Base-by-base conservation (phyloP, 2,329 filamentous ascomycete genomes). In the Chrysosporium queenslandicum region DNA sequence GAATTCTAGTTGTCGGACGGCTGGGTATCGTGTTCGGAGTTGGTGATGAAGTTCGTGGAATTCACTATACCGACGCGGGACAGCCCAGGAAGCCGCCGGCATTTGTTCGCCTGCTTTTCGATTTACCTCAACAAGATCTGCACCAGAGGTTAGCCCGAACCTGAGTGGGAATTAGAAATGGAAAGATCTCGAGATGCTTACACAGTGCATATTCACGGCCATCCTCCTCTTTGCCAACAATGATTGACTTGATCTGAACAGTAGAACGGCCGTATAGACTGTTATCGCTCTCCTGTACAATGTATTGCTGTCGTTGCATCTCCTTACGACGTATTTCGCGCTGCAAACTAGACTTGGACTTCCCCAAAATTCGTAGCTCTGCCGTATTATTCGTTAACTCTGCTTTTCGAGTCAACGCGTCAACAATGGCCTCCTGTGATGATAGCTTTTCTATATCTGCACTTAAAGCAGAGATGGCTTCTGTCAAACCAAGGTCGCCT, bases 361-460 rank as follows among this genome's bases (percentile, higher is more conserved):
- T 98, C 51, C 85, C 82, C 47, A 98, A 69, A 56, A 98, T 97
- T 30, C 92, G 80, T 49, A 98, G 68, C 67, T 98, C 92, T 1
- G 91, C 88, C 12, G 85, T 89, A 64, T 98, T 98, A 66, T 98
- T 98, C 1, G 92, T 98, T 49, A 98, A 74, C 66, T 98, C 92
- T 0, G 94, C 92, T 69, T 98, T 98, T 53, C 86, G 82, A 2
- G 87, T 92, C 53, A 98, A 72, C 1, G 91, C 94, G 61, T 96
- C 87, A 16, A 98, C 82, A 16, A 98, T 87, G 1, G 86, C 85
- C 60, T 96, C 88, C 68, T 98, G 92, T 2, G 89, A 82, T 8
- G 80, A 78, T 16, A 98, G 76, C 58, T 89, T 87, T 61, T 96
- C 89, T 56, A 98, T 95, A 58, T 97, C 90, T 46, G 84, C 82